Evolutionary conservation across 306 rosid species (phyloP), one percentile per base, ranked within the genome.

Genomic region (Hippophae rhamnoides): DNA sequence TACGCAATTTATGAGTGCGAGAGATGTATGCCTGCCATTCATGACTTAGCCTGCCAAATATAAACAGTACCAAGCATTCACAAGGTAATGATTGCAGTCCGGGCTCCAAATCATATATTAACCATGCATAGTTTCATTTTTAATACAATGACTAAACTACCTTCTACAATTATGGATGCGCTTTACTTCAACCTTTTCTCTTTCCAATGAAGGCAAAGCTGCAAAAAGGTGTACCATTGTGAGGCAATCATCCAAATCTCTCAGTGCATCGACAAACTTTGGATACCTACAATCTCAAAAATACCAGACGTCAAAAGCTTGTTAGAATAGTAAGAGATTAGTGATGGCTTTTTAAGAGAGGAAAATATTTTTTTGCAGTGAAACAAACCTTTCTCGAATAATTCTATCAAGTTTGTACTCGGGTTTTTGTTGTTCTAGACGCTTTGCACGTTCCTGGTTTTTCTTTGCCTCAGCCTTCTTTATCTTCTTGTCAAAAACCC

Each of bases 221-320:
- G 96, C 96, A 71, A 87, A 92, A 47, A 87, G 99, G 74, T 92
- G 99, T 58, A 85, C 90, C 87, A 86, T 76, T 0, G 95, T 75
- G 62, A 92, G 89, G 69, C 96, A 92, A 63, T 92, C 98, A 50
- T 92, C 99, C 79, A 87, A 70, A 71, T 92, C 99, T 69, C 99
- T 79, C 8, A 92, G 84, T 13, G 96, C 99, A 72, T 85, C 96
- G 10, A 87, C 70, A 62, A 87, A 92, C 40, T 81, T 92, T 0
- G 98, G 96, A 69, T 92, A 92, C 80, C 96, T 90, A 66, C 14
- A 68, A 56, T 56, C 38, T 45, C 74, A 62, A 38, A 9, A 59
- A 42, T 50, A 49, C 48, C 43, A 61, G 4, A 68, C 2, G 62
- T 42, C 51, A 47, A 45, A 68, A 10, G 58, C 57, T 64, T 56